These are phyloP conservation scores for Monosporascus cannonballus DNA, from an alignment of 2,329 filamentous ascomycete genomes.

Conservation along the genomic window DNA sequence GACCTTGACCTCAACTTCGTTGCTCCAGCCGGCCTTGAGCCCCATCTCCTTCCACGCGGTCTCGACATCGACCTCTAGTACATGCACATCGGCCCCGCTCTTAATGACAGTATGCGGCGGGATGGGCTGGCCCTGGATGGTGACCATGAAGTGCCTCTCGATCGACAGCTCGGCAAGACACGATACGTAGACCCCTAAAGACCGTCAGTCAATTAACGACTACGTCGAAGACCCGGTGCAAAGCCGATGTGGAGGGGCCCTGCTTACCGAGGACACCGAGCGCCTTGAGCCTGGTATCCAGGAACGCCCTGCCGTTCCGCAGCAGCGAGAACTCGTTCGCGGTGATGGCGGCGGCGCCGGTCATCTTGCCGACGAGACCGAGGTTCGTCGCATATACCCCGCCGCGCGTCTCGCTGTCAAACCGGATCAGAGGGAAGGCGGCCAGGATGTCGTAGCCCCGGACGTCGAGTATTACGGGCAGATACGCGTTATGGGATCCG, in stretches of 20 bases:
- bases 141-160: constrained; percentile 63
- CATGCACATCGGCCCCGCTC: constrained; percentile 42
- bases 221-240: no score
- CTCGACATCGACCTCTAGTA: constrained; percentile 73
- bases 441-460: constrained; percentile 77
- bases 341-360: constrained; percentile 72
- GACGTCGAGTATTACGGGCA: constrained; percentile 57
- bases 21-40: constrained; percentile 68
- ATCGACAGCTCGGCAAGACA: constrained; percentile 55
- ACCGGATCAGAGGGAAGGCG: constrained; percentile 59
- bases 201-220: no score
- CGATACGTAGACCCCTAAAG: constrained; percentile 68
- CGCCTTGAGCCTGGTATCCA: constrained; percentile 71
- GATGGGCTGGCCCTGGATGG: constrained; percentile 66
- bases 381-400: constrained; percentile 58
- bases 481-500: constrained; percentile 40
- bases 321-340: constrained; percentile 50
- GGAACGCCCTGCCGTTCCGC: constrained; percentile 51
- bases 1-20: constrained; percentile 68
- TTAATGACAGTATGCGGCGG: constrained; percentile 59
- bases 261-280: constrained; percentile 63
- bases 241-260: no score
- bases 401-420: constrained; percentile 39
- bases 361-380: constrained; percentile 83
- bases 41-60: constrained; percentile 72